Base-by-base conservation (phyloP, 108 stramenopile species). In the Nitzschia inconspicua region DNA sequence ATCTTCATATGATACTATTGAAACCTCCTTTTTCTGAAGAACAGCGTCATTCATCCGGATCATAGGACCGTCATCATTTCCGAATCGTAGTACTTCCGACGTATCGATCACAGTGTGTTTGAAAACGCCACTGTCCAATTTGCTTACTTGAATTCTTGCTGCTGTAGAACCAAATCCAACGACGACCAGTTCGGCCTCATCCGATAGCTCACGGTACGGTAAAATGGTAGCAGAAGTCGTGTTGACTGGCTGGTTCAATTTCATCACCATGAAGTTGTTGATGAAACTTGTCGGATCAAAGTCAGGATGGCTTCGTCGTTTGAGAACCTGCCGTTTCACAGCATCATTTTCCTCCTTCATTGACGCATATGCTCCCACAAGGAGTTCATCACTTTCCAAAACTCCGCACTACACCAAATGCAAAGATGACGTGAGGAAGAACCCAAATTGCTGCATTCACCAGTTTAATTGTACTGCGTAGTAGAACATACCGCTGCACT, bases 231-330 rank as follows among this genome's bases (percentile, higher is more conserved):
- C 64, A 2, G 42, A 31, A 14, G 51, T 27, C 10, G 31, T 7
- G 28, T 65, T 53, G 11, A 73, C 64, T 18, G 13, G 23, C 53
- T 32, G 14, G n/a, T 60, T 42, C 25, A 73, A 18, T 27, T 60
- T 65, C 37, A 73, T 13, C 27, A 73, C 13, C 72, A 73, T 73
- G 36, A 65, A 65, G 49, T 73, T 35, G 34, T 73, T 36, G 3
- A 35, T 29, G 1, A 50, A 22, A 19, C 37, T 49, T 3, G 29
- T 13, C 1, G 56, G 42, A 44, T 64, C 53, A 28, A 40, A 72
- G 11, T 22, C 16, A 2, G 54, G 48, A 57, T 72, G 70, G 8
- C 3, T 26, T 3, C 19, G 22, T 4, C 63, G 56, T 22, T 63
- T 19, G 27, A 47, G 43, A 37, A 63, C 18, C 9, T 51, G 50